Percentiles rank a stretch among this genome's conserved stretches.
These are phyloP conservation scores for Rhodofomes roseus DNA, from an alignment of 1,284 basidiomycete species.

Conservation along the genomic window DNA sequence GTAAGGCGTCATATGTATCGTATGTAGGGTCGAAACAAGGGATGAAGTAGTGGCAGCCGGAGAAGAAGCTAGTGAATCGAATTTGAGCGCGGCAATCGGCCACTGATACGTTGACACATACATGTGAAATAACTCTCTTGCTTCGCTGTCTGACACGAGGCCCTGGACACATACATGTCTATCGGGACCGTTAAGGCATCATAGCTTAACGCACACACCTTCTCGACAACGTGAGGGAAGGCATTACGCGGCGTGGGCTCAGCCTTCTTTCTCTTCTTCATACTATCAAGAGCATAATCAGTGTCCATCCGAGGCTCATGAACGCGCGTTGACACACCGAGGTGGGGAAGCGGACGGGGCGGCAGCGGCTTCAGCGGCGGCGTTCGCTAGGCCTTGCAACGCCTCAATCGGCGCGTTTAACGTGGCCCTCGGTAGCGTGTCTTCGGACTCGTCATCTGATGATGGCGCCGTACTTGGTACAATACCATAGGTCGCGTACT, in stretches of 20 bases:
- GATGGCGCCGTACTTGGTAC: slow-evolving; percentile 77
- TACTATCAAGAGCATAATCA: slow-evolving; percentile 37
- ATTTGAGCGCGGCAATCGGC: slow-evolving; percentile 12
- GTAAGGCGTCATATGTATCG: slow-evolving; percentile 87
- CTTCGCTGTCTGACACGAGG: slow-evolving; percentile 72
- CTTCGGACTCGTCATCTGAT: slow-evolving; percentile 86
- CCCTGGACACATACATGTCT: slow-evolving; percentile 42
- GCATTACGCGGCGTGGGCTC: slow-evolving; percentile 85
- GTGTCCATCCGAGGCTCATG: not conserved
- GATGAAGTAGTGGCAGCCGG: slow-evolving; percentile 92
- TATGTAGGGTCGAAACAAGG: slow-evolving; percentile 88
- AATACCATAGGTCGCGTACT: slow-evolving; percentile 89
- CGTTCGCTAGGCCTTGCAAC: slow-evolving; percentile 87
- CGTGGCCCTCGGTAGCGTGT: slow-evolving; percentile 75
- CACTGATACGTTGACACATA: slow-evolving; percentile 29
- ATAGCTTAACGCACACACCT: slow-evolving; percentile 40
- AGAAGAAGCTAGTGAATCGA: slow-evolving; percentile 78
- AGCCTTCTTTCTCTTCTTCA: slow-evolving; percentile 83
- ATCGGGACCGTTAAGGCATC: slow-evolving; percentile 1
- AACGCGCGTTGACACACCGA: slow-evolving; percentile 34
- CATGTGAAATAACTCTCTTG: slow-evolving; percentile 81
- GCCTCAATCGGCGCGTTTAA: slow-evolving; percentile 92
- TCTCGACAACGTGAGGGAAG: slow-evolving; percentile 81
- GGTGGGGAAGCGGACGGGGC: slow-evolving; percentile 49
- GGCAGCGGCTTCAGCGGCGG: slow-evolving; percentile 87